These are phyloP conservation scores for Alloteropsis semialata DNA, from an alignment of 176 grass and related monocot species.

Conservation along the genomic window DNA sequence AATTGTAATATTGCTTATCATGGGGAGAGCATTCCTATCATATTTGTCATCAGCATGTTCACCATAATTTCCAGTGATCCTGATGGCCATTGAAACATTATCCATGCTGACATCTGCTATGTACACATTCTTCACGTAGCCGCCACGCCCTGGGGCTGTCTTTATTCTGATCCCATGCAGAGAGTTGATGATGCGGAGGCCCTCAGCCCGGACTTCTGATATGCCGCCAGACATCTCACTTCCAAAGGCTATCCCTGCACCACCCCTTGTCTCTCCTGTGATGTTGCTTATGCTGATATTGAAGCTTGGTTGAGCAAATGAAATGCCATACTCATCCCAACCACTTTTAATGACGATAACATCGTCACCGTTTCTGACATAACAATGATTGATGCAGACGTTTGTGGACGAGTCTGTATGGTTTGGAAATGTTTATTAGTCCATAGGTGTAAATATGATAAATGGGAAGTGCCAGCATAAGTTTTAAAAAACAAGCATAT, in stretches of 20 bases:
- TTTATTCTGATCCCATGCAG: conserved; percentile 88
- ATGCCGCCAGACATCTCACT: conserved; percentile 99
- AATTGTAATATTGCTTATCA: conserved; percentile 79
- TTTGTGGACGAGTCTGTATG: conserved; percentile 68
- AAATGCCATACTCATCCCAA: conserved; percentile 96
- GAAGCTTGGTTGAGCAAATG: conserved; percentile 69
- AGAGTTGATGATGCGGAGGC: conserved; percentile 63
- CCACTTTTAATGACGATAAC: conserved; percentile 89
- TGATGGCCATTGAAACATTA: conserved; percentile 79
- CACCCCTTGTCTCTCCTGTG: conserved; percentile 54
- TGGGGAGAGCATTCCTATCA: conserved; percentile 65
- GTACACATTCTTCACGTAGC: conserved; percentile 73
- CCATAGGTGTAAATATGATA: background rate
- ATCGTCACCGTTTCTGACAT: conserved; percentile 78
- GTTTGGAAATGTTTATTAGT: conserved; percentile 26
- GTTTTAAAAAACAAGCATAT: background rate
- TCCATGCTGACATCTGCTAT: conserved; percentile 71
- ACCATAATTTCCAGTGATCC: conserved; percentile 67
- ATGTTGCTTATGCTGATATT: conserved; percentile 87
- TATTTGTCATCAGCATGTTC: conserved; percentile 86
- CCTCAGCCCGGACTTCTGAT: conserved; percentile 59
- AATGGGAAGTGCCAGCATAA: background rate
- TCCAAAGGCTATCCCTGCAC: conserved; percentile 84
- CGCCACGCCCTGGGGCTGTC: conserved; percentile 79
- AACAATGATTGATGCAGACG: conserved; percentile 88